Percentiles rank a stretch among this genome's conserved stretches.
These are phyloP conservation scores for Meyerozyma elateridarum DNA, from an alignment of 1,139 yeast genomes.

Conservation along the genomic window DNA sequence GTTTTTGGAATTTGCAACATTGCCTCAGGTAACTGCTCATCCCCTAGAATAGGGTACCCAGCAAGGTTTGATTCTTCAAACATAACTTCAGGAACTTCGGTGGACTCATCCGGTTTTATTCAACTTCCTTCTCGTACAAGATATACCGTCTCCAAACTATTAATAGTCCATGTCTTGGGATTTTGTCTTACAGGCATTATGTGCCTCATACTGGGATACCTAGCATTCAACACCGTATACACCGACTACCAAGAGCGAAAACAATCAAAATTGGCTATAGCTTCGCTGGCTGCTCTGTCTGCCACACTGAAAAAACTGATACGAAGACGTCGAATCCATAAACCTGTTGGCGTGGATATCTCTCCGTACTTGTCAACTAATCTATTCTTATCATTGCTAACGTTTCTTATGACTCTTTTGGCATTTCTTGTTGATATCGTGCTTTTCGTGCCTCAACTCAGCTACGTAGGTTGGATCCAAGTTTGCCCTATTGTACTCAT, in stretches of 20 bases:
- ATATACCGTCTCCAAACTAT: slow-evolving; percentile 59
- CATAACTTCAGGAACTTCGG: slow-evolving; percentile 9
- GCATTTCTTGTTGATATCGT: slow-evolving; percentile 53
- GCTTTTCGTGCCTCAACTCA: slow-evolving; percentile 46
- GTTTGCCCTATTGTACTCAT: slow-evolving; percentile 34
- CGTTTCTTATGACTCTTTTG: slow-evolving; percentile 44
- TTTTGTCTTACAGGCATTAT: slow-evolving; percentile 68
- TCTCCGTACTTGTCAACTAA: slow-evolving; percentile 28
- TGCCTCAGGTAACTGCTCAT: slow-evolving; percentile 42
- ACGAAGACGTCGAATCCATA: slow-evolving; percentile 1
- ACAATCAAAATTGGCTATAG: slow-evolving; percentile 15
- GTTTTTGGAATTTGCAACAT: slow-evolving; percentile 75
- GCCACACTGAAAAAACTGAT: slow-evolving; percentile 4
- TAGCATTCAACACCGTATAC: not conserved
- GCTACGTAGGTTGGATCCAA: slow-evolving; percentile 55
- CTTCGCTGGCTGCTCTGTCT: slow-evolving; percentile 22
- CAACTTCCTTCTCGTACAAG: slow-evolving; percentile 51
- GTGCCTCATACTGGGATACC: slow-evolving; percentile 13
- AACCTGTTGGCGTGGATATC: slow-evolving; percentile 9
- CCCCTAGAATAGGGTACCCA: slow-evolving; percentile 37
- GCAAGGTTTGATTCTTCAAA: slow-evolving; percentile 9
- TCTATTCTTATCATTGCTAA: slow-evolving; percentile 39
- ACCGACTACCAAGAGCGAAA: not conserved
- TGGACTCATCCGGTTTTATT: slow-evolving; percentile 34
- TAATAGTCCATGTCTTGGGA: slow-evolving; percentile 79